Conservation (phyloP, 257 asterid species). For the Catharanthus roseus region DNA sequence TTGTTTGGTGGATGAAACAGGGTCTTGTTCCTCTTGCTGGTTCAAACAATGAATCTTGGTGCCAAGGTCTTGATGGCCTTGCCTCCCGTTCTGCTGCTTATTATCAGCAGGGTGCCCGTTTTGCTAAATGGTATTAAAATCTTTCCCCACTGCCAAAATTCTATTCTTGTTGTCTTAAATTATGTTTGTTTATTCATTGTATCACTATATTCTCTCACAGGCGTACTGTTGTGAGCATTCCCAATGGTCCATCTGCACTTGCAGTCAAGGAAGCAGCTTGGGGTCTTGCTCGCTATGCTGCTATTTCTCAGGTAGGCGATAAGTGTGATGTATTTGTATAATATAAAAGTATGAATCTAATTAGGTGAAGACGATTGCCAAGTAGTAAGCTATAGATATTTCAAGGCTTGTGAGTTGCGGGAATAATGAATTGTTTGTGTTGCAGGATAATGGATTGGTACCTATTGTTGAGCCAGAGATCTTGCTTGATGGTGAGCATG, state of each 20-base stretch:
- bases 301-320: slow-evolving; percentile 71
- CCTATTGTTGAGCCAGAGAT: slow-evolving; percentile 86
- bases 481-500: slow-evolving; percentile 68
- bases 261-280: slow-evolving; percentile 87
- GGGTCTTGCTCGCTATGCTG: slow-evolving; percentile 83
- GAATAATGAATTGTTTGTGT: neutral
- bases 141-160: neutral
- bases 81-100: slow-evolving; percentile 79
- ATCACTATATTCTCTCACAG: slow-evolving; percentile 17
- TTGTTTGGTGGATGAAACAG: slow-evolving; percentile 22
- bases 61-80: slow-evolving; percentile 82
- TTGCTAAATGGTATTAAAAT: slow-evolving; percentile 2
- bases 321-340: too few relatives aligned
- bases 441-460: slow-evolving; percentile 73
- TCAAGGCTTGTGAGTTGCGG: neutral
- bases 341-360: too few relatives aligned
- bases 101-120: slow-evolving; percentile 67
- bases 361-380: too few relatives aligned
- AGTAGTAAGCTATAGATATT: too few relatives aligned
- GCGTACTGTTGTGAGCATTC: slow-evolving; percentile 80
- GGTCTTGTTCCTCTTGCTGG: slow-evolving; percentile 78
- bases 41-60: slow-evolving; percentile 71
- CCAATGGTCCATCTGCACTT: slow-evolving; percentile 65
- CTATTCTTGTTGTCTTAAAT: neutral
- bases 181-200: neutral